Evolutionary conservation across 768 basidiomycete species (phyloP).

Genomic region (Boletus edulis): DNA sequence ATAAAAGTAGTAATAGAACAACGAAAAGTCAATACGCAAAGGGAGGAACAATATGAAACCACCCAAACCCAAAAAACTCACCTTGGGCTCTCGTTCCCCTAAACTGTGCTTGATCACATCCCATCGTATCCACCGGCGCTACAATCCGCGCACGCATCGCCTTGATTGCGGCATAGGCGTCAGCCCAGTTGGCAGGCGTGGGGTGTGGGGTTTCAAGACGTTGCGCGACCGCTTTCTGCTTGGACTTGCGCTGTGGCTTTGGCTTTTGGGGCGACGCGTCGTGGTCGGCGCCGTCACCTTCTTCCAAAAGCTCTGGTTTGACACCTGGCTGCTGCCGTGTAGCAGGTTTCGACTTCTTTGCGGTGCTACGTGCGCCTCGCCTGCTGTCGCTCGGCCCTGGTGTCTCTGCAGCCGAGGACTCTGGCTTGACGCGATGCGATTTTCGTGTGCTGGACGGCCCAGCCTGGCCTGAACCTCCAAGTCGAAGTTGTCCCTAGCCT

Average conservation of each 20-base stretch:
- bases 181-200: slow-evolving; percentile 62
- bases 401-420: too few relatives aligned
- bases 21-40: too few relatives aligned
- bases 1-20: too few relatives aligned
- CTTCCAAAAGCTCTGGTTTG: slow-evolving; percentile 23
- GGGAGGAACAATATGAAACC: too few relatives aligned
- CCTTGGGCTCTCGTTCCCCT: slow-evolving; percentile 68
- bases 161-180: slow-evolving; percentile 69
- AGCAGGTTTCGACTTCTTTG: too few relatives aligned
- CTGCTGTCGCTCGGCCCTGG: too few relatives aligned
- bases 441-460: slow-evolving; percentile 16
- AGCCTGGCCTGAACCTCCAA: background rate
- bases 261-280: slow-evolving; percentile 21
- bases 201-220: slow-evolving; percentile 61
- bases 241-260: slow-evolving; percentile 52
- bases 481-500: slow-evolving; percentile 5
- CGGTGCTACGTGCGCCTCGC: too few relatives aligned
- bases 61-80: slow-evolving; percentile 22
- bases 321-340: slow-evolving; percentile 21
- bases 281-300: background rate
- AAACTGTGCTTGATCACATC: slow-evolving; percentile 69
- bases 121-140: slow-evolving; percentile 94
- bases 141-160: slow-evolving; percentile 68
- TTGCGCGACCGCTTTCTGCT: slow-evolving; percentile 40
- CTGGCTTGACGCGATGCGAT: slow-evolving; percentile 25